phyloP scores from a whole-genome alignment of 768 basidiomycete species.

The Mrakia gelida region DNA sequence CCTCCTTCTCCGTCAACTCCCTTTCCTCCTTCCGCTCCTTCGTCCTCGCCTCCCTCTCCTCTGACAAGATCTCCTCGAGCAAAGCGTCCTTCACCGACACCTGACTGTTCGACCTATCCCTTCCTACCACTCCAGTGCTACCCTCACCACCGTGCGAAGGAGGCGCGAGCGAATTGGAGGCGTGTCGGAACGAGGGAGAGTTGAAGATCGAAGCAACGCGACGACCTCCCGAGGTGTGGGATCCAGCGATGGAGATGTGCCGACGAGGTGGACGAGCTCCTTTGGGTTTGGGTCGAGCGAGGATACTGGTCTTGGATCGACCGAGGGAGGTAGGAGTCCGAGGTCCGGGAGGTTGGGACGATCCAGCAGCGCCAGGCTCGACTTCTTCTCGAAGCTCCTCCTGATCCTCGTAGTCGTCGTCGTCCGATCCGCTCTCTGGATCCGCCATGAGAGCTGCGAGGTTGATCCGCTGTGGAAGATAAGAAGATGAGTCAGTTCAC shows the following conservation, averaged over 20 bases:
- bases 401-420: background rate
- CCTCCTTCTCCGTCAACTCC: slow-evolving; percentile 18
- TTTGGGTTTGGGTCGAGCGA: slow-evolving; percentile 1
- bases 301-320: background rate
- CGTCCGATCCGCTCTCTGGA: slow-evolving; percentile 1
- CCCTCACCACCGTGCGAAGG: background rate
- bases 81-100: background rate
- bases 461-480: background rate
- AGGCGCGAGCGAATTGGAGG: background rate
- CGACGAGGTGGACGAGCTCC: slow-evolving; percentile 8
- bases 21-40: slow-evolving; percentile 22
- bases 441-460: slow-evolving; percentile 13
- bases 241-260: background rate
- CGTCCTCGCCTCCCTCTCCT: slow-evolving; percentile 8
- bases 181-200: background rate
- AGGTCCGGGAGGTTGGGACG: background rate
- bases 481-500: background rate
- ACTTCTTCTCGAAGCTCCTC: background rate
- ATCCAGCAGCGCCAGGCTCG: background rate
- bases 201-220: slow-evolving; percentile 1
- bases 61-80: slow-evolving; percentile 21
- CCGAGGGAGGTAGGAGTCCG: background rate
- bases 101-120: background rate
- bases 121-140: background rate
- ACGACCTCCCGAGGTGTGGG: background rate